phyloP scores from a whole-genome alignment of 495 filamentous ascomycete species.

The Penicillium atrosanguineum region DNA sequence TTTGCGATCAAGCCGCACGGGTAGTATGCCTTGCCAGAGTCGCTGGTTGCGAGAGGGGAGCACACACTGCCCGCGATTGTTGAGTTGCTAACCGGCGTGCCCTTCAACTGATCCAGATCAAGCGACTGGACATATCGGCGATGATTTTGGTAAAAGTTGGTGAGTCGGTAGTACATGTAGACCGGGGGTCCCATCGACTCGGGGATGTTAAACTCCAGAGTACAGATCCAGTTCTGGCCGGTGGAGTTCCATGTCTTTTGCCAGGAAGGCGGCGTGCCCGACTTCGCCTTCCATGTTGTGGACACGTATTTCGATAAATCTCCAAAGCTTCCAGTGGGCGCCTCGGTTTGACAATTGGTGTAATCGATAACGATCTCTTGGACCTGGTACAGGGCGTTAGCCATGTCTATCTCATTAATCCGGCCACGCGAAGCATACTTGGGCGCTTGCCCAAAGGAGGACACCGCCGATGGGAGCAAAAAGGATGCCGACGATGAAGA shows the following conservation, averaged over 20 bases:
- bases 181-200: constrained; percentile 76
- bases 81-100: constrained; percentile 56
- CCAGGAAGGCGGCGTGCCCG: constrained; percentile 28
- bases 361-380: constrained; percentile 92
- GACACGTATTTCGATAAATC: constrained; percentile 55
- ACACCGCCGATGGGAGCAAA: constrained; percentile 86
- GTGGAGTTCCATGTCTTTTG: constrained; percentile 13
- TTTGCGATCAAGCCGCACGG: constrained; percentile 97
- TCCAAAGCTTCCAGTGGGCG: constrained; percentile 34
- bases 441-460: constrained; percentile 75
- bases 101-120: constrained; percentile 77
- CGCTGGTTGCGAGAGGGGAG: constrained; percentile 60
- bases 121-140: constrained; percentile 91
- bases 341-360: constrained; percentile 62
- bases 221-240: constrained; percentile 50
- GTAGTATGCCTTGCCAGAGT: constrained; percentile 70
- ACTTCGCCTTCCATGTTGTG: constrained; percentile 59
- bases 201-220: constrained; percentile 72
- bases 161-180: constrained; percentile 88
- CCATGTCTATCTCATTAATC: neutral
- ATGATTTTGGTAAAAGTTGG: constrained; percentile 99
- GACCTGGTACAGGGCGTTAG: constrained; percentile 53
- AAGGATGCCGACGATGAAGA: constrained; percentile 81
- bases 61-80: constrained; percentile 69
- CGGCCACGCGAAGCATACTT: constrained; percentile 41